Percentiles rank a stretch among this genome's conserved stretches.
These are phyloP conservation scores for Sporopachydermia quercuum DNA, from an alignment of 805 yeast genomes.

Conservation along the genomic window DNA sequence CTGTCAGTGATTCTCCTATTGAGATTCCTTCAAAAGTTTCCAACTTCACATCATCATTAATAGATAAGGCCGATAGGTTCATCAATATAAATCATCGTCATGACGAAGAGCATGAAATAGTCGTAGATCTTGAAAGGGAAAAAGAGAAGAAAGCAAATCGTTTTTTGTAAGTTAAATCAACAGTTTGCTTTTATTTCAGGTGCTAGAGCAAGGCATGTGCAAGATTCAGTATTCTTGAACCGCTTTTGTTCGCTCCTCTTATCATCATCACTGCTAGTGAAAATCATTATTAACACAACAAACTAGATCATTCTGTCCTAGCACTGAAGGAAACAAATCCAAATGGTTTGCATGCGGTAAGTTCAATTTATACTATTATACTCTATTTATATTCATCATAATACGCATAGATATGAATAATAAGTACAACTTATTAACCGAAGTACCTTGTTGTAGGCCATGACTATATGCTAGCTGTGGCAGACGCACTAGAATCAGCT, in stretches of 20 bases:
- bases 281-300: neutral
- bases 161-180: slow-evolving; percentile 1
- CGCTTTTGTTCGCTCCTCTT: neutral
- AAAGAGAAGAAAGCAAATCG: neutral
- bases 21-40: neutral
- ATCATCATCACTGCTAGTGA: neutral
- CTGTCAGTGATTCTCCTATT: no score
- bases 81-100: slow-evolving; percentile 2
- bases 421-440: no score
- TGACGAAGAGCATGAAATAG: slow-evolving; percentile 3
- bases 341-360: no score
- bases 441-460: no score
- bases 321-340: no score
- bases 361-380: no score
- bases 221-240: neutral
- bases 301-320: no score
- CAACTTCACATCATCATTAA: neutral
- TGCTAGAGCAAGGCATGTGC: no score
- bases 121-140: neutral
- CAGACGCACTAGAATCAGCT: slow-evolving; percentile 6
- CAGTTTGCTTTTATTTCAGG: no score
- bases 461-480: slow-evolving; percentile 4
- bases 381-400: no score
- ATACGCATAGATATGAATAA: no score
- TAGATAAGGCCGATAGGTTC: neutral